Percentiles rank a stretch among this genome's conserved stretches.
These are phyloP conservation scores for Waltergamsia citrina DNA, from an alignment of 2,329 filamentous ascomycete genomes.

Conservation along the genomic window DNA sequence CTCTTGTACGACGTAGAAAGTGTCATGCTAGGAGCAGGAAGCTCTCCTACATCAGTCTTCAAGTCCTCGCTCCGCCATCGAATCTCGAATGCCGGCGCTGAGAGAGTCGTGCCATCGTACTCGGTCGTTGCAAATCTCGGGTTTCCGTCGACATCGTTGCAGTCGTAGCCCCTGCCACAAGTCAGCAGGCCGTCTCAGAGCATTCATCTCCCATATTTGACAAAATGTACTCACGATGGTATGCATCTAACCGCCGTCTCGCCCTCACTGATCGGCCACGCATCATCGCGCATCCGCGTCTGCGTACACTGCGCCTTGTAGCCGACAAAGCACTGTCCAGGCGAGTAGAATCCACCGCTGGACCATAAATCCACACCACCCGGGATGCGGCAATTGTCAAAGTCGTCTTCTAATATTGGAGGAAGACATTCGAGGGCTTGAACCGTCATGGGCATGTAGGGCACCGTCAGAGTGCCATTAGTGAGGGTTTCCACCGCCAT, in stretches of 20 bases:
- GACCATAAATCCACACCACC: conserved; percentile 14
- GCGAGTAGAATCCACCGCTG: conserved; percentile 17
- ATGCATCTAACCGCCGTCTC: conserved; percentile 18
- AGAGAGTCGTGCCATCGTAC: conserved; percentile 11
- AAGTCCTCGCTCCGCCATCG: no score
- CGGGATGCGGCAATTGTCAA: conserved; percentile 11
- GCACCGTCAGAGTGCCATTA: conserved; percentile 7
- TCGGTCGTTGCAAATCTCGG: conserved; percentile 12
- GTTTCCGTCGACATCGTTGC: conserved; percentile 10
- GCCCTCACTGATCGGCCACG: conserved; percentile 11
- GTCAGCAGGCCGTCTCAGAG: no score
- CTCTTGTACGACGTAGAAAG: neutral
- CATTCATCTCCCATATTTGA: no score
- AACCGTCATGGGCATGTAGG: conserved; percentile 13
- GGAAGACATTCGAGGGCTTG: conserved; percentile 10
- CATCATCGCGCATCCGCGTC: conserved; percentile 7
- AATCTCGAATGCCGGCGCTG: conserved; percentile 19
- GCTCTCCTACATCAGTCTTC: conserved; percentile 18
- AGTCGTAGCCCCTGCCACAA: conserved; percentile 12
- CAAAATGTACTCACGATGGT: no score
- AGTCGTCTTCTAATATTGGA: conserved; percentile 11
- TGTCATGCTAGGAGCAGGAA: neutral
- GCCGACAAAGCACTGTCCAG: conserved; percentile 17
- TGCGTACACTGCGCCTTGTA: conserved; percentile 16
- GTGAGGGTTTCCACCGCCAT: conserved; percentile 8